Percentiles rank a stretch among this genome's conserved stretches.
phyloP scores from a whole-genome alignment of 2,329 filamentous ascomycete genomes.

The Domatiomyces catenatus region DNA sequence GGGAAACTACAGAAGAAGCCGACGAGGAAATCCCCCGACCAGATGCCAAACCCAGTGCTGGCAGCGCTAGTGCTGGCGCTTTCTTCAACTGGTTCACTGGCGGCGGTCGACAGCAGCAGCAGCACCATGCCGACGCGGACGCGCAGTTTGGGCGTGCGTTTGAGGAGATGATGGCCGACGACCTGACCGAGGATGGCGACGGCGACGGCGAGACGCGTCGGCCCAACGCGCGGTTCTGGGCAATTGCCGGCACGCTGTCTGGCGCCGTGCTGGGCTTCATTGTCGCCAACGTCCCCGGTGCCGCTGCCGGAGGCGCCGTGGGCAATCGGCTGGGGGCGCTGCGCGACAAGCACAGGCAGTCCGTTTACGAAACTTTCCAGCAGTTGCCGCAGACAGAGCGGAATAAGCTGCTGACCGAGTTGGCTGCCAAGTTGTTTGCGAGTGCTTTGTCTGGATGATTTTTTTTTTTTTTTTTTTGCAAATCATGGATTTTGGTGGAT shows the following conservation, averaged over 20 bases:
- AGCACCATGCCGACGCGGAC: constrained; percentile 37
- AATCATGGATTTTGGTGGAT: too few relatives aligned
- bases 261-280: constrained; percentile 91
- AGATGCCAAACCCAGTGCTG: constrained; percentile 33
- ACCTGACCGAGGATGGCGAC: constrained; percentile 59
- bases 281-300: constrained; percentile 76
- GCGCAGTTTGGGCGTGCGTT: constrained; percentile 80
- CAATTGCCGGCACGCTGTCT: constrained; percentile 66
- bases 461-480: background rate
- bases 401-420: constrained; percentile 62
- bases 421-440: constrained; percentile 69
- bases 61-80: constrained; percentile 21
- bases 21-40: constrained; percentile 16
- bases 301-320: constrained; percentile 77
- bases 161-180: constrained; percentile 76
- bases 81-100: constrained; percentile 14
- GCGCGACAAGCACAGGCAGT: constrained; percentile 81
- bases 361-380: constrained; percentile 79
- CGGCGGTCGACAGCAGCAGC: constrained; percentile 21
- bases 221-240: constrained; percentile 68
- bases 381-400: constrained; percentile 73
- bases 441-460: constrained; percentile 13
- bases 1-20: constrained; percentile 21
- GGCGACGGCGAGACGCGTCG: constrained; percentile 35
- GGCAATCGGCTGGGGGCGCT: constrained; percentile 85